Evolutionary conservation across 2,329 filamentous ascomycete species (phyloP).

Genomic region (Ophiostoma triangulosporum): DNA sequence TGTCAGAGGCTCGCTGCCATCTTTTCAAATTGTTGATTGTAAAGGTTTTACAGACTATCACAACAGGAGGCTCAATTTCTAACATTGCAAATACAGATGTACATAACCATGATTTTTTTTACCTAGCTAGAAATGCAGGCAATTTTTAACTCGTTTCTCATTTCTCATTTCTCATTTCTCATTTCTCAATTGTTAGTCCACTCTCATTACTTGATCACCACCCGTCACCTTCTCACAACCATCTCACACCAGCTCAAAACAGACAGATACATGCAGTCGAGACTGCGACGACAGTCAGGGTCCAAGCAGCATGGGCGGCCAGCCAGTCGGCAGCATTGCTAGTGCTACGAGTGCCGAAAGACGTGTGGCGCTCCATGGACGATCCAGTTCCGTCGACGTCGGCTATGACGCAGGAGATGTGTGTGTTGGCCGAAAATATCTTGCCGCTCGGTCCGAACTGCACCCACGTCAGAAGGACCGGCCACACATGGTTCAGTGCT

Average conservation of each 20-base stretch:
- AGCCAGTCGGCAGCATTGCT: not conserved
- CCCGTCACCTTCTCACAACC: too few species aligned
- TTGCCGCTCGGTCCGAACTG: not conserved
- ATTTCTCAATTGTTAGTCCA: too few species aligned
- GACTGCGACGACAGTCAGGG: too few species aligned
- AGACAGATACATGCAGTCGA: not conserved
- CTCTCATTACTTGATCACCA: too few species aligned
- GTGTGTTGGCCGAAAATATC: slow-evolving; percentile 4
- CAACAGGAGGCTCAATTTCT: too few species aligned
- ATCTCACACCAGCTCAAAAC: not conserved
- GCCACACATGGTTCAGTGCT: slow-evolving; percentile 4
- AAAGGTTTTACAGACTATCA: not conserved
- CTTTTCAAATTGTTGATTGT: not conserved
- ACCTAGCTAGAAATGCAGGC: too few species aligned
- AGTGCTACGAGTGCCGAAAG: not conserved
- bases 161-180: too few species aligned
- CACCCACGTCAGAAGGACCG: slow-evolving; percentile 5
- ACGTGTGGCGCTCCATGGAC: slow-evolving; percentile 2
- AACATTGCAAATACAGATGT: not conserved
- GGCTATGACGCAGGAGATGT: slow-evolving; percentile 3
- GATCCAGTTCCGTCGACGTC: not conserved
- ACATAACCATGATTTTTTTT: not conserved
- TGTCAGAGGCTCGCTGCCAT: slow-evolving; percentile 19
- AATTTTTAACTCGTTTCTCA: too few species aligned
- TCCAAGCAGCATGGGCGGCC: not conserved